phyloP scores from a whole-genome alignment of 1,139 yeast genomes.

The Suhomyces ambrosiae region DNA sequence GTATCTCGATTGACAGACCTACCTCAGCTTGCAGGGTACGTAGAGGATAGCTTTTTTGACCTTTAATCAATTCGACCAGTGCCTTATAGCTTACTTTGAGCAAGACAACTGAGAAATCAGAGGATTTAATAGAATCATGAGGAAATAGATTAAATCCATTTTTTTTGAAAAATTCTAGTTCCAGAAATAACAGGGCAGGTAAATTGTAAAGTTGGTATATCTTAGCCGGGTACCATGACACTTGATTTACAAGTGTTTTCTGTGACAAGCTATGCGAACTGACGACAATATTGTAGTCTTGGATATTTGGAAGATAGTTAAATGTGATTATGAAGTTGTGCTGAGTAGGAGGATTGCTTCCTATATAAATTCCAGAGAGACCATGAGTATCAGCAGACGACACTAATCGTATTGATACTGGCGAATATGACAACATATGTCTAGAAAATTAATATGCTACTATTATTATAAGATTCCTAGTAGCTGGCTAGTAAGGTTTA shows the following conservation, averaged over 20 bases:
- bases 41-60: slow-evolving; percentile 6
- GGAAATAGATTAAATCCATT: slow-evolving; percentile 36
- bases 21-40: neutral
- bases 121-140: slow-evolving; percentile 19
- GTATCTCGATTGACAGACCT: slow-evolving; percentile 26
- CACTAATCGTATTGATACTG: slow-evolving; percentile 31
- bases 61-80: slow-evolving; percentile 24
- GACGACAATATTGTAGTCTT: slow-evolving; percentile 22
- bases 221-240: slow-evolving; percentile 27
- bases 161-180: slow-evolving; percentile 21
- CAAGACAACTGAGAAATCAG: slow-evolving; percentile 1
- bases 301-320: slow-evolving; percentile 19
- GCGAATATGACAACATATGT: slow-evolving; percentile 25
- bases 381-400: slow-evolving; percentile 23
- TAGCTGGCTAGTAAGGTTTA: too few species aligned
- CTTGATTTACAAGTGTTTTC: slow-evolving; percentile 14
- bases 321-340: slow-evolving; percentile 22
- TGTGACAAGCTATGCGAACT: slow-evolving; percentile 16
- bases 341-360: slow-evolving; percentile 8
- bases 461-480: too few species aligned
- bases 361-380: slow-evolving; percentile 31
- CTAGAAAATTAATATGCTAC: too few species aligned
- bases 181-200: slow-evolving; percentile 5
- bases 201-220: slow-evolving; percentile 9
- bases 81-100: slow-evolving; percentile 1